Evolutionary conservation across 2,329 filamentous ascomycete genomes (phyloP).

Genomic region (Orbilia javanica): DNA sequence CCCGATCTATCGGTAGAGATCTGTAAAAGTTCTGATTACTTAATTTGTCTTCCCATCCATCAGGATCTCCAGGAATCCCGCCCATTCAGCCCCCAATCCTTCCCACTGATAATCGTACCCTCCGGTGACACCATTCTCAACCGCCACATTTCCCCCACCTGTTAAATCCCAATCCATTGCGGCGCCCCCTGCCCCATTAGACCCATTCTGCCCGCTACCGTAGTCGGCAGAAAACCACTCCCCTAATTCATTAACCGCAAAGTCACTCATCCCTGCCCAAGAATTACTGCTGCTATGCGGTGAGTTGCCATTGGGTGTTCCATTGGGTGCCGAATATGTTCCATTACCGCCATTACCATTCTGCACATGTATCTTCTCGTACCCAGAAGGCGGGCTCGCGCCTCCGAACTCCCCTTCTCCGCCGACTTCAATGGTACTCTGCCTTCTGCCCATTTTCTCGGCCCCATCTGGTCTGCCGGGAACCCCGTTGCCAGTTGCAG

Average conservation of each 20-base stretch:
- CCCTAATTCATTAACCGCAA: conserved; percentile 47
- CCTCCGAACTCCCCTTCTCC: conserved; percentile 55
- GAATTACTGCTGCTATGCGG: conserved; percentile 53
- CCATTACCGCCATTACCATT: conserved; percentile 32
- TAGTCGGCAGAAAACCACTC: conserved; percentile 55
- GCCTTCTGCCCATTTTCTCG: conserved; percentile 48
- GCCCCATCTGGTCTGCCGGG: background rate
- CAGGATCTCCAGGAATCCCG: conserved; percentile 55
- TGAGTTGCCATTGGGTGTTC: conserved; percentile 54
- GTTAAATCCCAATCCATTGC: conserved; percentile 55
- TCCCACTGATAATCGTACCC: conserved; percentile 58
- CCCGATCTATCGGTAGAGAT: background rate
- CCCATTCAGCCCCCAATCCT: conserved; percentile 53
- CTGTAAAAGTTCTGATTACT: background rate
- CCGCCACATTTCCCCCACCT: conserved; percentile 41
- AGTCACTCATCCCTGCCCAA: conserved; percentile 51
- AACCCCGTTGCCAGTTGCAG: background rate
- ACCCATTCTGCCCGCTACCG: background rate
- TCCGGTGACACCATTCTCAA: conserved; percentile 56
- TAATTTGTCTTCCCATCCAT: conserved; percentile 57
- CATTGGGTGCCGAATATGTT: conserved; percentile 40
- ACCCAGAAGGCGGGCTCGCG: conserved; percentile 53
- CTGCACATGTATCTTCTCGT: conserved; percentile 58
- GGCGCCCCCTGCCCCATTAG: background rate
- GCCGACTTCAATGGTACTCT: conserved; percentile 44